Base-by-base conservation (phyloP, 192 early-diverging fungal species). In the Coemansia sp. region DNA sequence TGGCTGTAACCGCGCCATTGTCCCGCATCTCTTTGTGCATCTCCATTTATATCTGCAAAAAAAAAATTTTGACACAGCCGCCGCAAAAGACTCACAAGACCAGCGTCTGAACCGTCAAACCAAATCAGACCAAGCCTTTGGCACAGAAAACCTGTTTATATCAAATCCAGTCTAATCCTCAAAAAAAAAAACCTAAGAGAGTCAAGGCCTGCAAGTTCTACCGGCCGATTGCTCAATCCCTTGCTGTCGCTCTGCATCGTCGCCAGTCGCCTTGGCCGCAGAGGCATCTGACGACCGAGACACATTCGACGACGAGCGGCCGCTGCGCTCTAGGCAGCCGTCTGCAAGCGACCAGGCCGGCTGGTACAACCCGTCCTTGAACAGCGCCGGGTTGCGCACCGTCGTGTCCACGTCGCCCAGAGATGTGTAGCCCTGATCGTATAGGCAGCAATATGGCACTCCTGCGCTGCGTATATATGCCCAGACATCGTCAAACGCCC, bases 381-480 rank as follows among this genome's bases (percentile, higher is more conserved):
- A 45, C 33, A 97, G 77, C 20, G 87, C 85, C 3, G 95, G 96
- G 71, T 98, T 98, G 16, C 87, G 93, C 20, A 83, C 69, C 5
- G 96, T 98, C 60, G 94, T 89, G 58, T 90, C 85, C 22, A 87
- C 87, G 33, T 91, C 87, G 20, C 96, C 96, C 38, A 98, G 77
- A 20, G 95, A 97, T 7, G 96, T 98, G 68, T 96, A 98, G 16
- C 93, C 94, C 69, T 87, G 67, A 68, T 98, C 93, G 64, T 98
- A 98, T 51, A 97, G 83, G 0, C 79, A 79, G 78, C 95, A 98
- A 75, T 96, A 96, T 51, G 86, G 89, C 33, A 96, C 84, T 12
- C 80, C 80, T 25, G 91, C 75, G 18, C 56, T 34, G 20, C 70
- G 68, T 58, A 96, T 79, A 63, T 87, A 92, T 1, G 83, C 78